Percentiles rank a stretch among this genome's conserved stretches.
phyloP scores from a whole-genome alignment of 495 filamentous ascomycete genomes.

The Parachaetomium inaequale region DNA sequence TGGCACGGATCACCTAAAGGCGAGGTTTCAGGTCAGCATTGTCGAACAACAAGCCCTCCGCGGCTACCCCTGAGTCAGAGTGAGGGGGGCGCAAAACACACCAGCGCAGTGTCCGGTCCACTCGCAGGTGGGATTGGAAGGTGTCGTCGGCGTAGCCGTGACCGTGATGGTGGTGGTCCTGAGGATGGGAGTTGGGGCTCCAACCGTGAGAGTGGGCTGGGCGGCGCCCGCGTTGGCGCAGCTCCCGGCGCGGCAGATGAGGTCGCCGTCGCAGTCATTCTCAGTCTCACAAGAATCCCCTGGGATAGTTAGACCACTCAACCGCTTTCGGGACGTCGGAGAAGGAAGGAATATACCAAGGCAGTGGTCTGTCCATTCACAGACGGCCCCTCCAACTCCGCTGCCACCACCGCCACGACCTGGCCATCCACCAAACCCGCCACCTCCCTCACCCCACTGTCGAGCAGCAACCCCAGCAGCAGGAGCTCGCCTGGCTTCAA shows the following conservation, averaged over 20 bases:
- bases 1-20: constrained; percentile 18
- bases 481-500: neutral
- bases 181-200: neutral
- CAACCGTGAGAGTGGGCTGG: neutral
- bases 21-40: neutral
- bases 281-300: constrained; percentile 25
- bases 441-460: constrained; percentile 8
- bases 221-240: constrained; percentile 15
- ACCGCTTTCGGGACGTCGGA: neutral
- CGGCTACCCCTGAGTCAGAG: neutral
- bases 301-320: constrained; percentile 8
- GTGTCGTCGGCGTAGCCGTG: constrained; percentile 7
- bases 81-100: neutral
- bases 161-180: constrained; percentile 12
- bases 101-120: constrained; percentile 23
- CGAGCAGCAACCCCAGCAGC: neutral
- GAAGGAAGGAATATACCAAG: constrained; percentile 17
- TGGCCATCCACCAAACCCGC: neutral
- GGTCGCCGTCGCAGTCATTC: constrained; percentile 26
- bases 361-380: constrained; percentile 29
- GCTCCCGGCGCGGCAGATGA: constrained; percentile 12
- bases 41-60: neutral
- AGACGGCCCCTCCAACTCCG: constrained; percentile 8
- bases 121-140: constrained; percentile 3
- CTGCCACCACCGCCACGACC: neutral